Conservation (phyloP, 352 stramenopile species). For the Globisporangium canariense region DNA sequence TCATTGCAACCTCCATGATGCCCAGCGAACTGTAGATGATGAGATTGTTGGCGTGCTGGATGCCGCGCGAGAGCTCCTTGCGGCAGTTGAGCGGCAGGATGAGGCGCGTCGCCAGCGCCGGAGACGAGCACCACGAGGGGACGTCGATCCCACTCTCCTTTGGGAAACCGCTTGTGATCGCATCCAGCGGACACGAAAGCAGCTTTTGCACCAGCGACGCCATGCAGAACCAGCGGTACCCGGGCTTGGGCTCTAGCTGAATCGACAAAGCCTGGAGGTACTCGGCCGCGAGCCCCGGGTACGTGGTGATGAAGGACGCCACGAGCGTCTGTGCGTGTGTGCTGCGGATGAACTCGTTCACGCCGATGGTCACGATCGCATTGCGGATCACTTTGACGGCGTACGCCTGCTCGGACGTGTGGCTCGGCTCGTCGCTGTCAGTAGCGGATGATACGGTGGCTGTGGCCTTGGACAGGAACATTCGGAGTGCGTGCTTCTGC, state of each 20-base stretch:
- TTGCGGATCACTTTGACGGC: slow-evolving; percentile 65
- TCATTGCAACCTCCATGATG: slow-evolving; percentile 57
- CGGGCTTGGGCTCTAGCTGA: slow-evolving; percentile 69
- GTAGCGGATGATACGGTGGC: neutral
- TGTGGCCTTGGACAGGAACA: slow-evolving; percentile 46
- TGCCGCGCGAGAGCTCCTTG: slow-evolving; percentile 78
- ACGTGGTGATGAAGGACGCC: slow-evolving; percentile 50
- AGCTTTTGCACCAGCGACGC: slow-evolving; percentile 69
- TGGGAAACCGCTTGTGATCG: slow-evolving; percentile 24
- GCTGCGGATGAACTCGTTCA: slow-evolving; percentile 61
- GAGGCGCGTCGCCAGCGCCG: slow-evolving; percentile 52
- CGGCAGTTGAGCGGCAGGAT: slow-evolving; percentile 64
- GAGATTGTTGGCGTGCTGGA: slow-evolving; percentile 73
- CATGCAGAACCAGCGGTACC: slow-evolving; percentile 78
- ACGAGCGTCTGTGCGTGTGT: slow-evolving; percentile 52
- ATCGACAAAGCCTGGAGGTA: slow-evolving; percentile 55
- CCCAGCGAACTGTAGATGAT: slow-evolving; percentile 75
- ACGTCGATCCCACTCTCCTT: slow-evolving; percentile 2
- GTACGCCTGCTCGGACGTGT: slow-evolving; percentile 40
- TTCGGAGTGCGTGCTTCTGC: slow-evolving; percentile 31
- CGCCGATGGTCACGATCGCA: slow-evolving; percentile 53
- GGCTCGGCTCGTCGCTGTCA: slow-evolving; percentile 17
- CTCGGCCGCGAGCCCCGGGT: slow-evolving; percentile 55
- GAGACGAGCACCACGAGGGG: slow-evolving; percentile 41
- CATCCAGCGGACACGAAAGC: slow-evolving; percentile 48